phyloP scores from a whole-genome alignment of 352 stramenopile genomes.

The Phytopythium aichiense region DNA sequence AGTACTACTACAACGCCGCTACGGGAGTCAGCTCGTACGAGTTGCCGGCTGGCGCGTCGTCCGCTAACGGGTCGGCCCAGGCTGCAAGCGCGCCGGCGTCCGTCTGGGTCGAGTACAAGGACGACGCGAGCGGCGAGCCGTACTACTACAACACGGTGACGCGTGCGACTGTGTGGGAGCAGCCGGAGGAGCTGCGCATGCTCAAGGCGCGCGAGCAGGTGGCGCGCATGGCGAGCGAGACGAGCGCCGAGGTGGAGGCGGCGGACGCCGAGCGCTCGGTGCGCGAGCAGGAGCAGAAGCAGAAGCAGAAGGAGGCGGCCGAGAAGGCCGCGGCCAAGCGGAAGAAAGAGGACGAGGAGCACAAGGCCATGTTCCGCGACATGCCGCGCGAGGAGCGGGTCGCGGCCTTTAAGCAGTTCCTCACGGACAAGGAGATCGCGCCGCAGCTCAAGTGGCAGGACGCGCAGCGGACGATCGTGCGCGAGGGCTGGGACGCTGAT shows the following conservation, averaged over 20 bases:
- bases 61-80: background rate
- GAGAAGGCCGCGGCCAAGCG: slow-evolving; percentile 19
- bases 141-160: slow-evolving; percentile 84
- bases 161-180: slow-evolving; percentile 76
- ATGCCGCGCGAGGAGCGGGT: slow-evolving; percentile 54
- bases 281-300: slow-evolving; percentile 16
- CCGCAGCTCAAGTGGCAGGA: slow-evolving; percentile 76
- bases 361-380: slow-evolving; percentile 34
- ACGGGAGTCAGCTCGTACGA: slow-evolving; percentile 70
- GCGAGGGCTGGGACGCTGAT: slow-evolving; percentile 52
- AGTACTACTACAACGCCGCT: slow-evolving; percentile 58
- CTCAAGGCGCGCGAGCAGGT: slow-evolving; percentile 69
- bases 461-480: slow-evolving; percentile 50
- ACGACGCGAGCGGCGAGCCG: slow-evolving; percentile 54
- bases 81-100: background rate
- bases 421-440: slow-evolving; percentile 64
- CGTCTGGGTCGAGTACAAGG: slow-evolving; percentile 79
- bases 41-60: slow-evolving; percentile 11
- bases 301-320: slow-evolving; percentile 15
- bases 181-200: slow-evolving; percentile 74
- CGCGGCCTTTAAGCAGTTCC: slow-evolving; percentile 62
- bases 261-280: slow-evolving; percentile 27
- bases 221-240: slow-evolving; percentile 49
- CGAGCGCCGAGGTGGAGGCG: slow-evolving; percentile 22
- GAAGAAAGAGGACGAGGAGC: slow-evolving; percentile 40